A percentile compares a stretch with the other conserved stretches of the same genome.
These are phyloP conservation scores for Diaporthe citri DNA, from an alignment of 2,329 filamentous ascomycete genomes.

Conservation along the genomic window DNA sequence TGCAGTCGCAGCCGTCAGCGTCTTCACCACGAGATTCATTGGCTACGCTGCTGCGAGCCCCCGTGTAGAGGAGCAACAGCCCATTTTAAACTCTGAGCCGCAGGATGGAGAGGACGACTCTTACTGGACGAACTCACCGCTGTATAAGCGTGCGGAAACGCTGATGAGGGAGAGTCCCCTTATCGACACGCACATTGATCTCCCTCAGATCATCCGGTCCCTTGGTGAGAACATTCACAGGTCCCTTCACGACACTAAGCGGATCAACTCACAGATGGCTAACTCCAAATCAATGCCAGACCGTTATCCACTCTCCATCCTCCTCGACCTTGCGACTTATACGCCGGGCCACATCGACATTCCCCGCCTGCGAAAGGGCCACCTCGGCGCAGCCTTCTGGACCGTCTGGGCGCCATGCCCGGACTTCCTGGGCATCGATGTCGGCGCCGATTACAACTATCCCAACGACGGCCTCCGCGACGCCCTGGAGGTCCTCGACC, in stretches of 20 bases:
- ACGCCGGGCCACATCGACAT: constrained; percentile 51
- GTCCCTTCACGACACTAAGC: not conserved
- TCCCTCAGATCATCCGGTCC: constrained; percentile 44
- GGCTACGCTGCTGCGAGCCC: constrained; percentile 1
- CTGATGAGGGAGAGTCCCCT: constrained; percentile 43
- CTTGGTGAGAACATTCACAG: constrained; percentile 41
- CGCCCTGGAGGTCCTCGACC: constrained; percentile 42
- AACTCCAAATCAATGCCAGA: constrained; percentile 30
- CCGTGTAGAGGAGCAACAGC: constrained; percentile 23
- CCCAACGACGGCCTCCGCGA: constrained; percentile 44
- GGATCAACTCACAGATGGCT: constrained; percentile 46
- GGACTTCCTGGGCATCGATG: constrained; percentile 45
- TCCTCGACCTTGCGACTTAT: constrained; percentile 34
- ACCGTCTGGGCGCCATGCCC: constrained; percentile 47
- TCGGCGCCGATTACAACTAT: constrained; percentile 38
- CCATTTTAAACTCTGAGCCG: not conserved
- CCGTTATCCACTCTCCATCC: constrained; percentile 23
- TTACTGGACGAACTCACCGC: constrained; percentile 22
- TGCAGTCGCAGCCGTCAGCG: not conserved
- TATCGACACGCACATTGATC: constrained; percentile 53
- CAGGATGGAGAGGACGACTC: constrained; percentile 1
- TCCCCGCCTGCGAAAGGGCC: constrained; percentile 41
- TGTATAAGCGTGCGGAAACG: constrained; percentile 5
- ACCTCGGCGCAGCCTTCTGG: constrained; percentile 49
- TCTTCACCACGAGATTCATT: not conserved